Conservation (phyloP, 345 rosid genomes). For the Lepidium didymum region DNA sequence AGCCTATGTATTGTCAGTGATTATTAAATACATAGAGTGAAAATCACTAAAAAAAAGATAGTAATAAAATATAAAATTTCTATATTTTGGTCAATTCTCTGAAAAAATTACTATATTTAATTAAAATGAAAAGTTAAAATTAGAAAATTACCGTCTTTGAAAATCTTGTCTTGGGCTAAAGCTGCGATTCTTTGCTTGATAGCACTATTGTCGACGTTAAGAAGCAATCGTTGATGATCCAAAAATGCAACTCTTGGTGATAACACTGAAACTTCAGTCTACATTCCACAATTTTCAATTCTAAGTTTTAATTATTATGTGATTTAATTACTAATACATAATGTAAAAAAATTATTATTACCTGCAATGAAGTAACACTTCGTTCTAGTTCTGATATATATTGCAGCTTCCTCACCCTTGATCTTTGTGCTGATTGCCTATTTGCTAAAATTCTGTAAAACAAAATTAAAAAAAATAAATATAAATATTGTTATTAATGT, state of each 20-base stretch:
- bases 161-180: conserved; percentile 83
- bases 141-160: conserved; percentile 68
- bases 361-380: conserved; percentile 80
- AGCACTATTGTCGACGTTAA: conserved; percentile 80
- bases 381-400: conserved; percentile 95
- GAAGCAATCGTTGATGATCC: conserved; percentile 86
- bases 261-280: conserved; percentile 87
- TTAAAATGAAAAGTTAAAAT: not conserved
- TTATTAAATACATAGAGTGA: not conserved
- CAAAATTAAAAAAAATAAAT: not conserved
- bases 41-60: not conserved
- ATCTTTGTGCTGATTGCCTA: conserved; percentile 91
- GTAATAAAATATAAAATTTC: not conserved
- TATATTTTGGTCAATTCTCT: not conserved
- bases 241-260: conserved; percentile 85
- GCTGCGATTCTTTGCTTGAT: conserved; percentile 94
- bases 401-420: conserved; percentile 86
- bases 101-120: not conserved
- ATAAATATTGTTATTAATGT: conserved; percentile 45
- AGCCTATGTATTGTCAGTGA: conserved; percentile 18
- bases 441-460: conserved; percentile 55
- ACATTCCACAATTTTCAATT: conserved; percentile 13
- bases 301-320: too few relatives aligned
- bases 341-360: not conserved
- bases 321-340: too few relatives aligned